These are phyloP conservation scores for Prototheca cutis DNA, from an alignment of 163 green algal species.

Conservation along the genomic window DNA sequence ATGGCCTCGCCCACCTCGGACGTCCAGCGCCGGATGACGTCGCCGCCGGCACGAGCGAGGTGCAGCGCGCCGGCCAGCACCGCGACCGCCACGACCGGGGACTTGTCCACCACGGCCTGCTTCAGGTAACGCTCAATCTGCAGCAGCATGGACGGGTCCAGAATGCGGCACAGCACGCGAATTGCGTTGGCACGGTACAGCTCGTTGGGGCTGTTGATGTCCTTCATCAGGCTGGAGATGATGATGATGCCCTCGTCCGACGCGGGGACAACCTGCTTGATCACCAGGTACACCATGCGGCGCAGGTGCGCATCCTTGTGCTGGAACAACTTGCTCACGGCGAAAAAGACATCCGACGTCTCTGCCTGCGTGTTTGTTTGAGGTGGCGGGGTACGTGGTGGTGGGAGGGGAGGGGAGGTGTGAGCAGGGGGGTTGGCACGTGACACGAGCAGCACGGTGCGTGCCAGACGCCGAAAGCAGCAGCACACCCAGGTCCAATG, in stretches of 20 bases:
- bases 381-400: background rate
- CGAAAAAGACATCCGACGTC: constrained; percentile 96
- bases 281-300: constrained; percentile 97
- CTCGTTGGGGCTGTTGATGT: constrained; percentile 96
- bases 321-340: constrained; percentile 98
- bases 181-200: constrained; percentile 96
- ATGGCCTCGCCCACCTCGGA: constrained; percentile 93
- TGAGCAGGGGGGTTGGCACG: too few relatives aligned
- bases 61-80: constrained; percentile 82
- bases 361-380: constrained; percentile 73
- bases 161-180: constrained; percentile 93
- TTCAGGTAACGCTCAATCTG: constrained; percentile 99
- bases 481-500: too few relatives aligned
- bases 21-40: constrained; percentile 94
- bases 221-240: constrained; percentile 97
- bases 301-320: constrained; percentile 88
- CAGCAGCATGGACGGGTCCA: constrained; percentile 79
- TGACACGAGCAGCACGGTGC: too few relatives aligned
- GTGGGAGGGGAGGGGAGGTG: too few relatives aligned
- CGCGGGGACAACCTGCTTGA: constrained; percentile 94
- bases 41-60: constrained; percentile 50
- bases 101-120: constrained; percentile 96
- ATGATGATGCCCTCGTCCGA: constrained; percentile 91
- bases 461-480: too few relatives aligned
- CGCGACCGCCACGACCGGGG: constrained; percentile 74